phyloP scores from a whole-genome alignment of 805 yeast species.

The Saccharomycopsis oosterbeekiorum region DNA sequence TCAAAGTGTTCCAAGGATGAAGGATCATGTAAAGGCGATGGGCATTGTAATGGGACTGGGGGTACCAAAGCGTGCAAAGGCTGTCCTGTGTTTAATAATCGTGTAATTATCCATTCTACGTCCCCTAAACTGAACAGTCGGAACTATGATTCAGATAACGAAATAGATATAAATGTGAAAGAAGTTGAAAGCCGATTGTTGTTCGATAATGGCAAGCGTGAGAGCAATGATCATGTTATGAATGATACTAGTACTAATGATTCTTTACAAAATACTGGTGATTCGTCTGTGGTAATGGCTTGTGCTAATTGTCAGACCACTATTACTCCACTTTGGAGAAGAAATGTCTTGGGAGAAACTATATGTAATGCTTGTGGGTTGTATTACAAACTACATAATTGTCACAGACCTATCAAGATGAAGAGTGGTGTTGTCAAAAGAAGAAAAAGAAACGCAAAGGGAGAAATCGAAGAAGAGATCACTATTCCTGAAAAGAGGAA shows the following conservation, averaged over 20 bases:
- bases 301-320: conserved; percentile 81
- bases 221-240: conserved; percentile 21
- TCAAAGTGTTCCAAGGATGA: conserved; percentile 27
- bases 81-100: conserved; percentile 75
- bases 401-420: conserved; percentile 68
- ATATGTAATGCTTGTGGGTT: conserved; percentile 86
- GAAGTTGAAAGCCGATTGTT: background rate
- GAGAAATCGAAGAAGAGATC: background rate
- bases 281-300: conserved; percentile 47
- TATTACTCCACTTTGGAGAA: conserved; percentile 79
- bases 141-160: conserved; percentile 3
- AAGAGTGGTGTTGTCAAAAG: conserved; percentile 66
- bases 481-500: background rate
- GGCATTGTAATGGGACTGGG: conserved; percentile 82
- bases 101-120: conserved; percentile 33
- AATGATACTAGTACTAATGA: background rate
- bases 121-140: conserved; percentile 10
- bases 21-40: conserved; percentile 21
- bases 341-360: conserved; percentile 73
- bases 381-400: conserved; percentile 65
- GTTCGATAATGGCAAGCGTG: conserved; percentile 11
- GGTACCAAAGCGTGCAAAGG: conserved; percentile 73
- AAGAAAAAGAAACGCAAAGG: conserved; percentile 32
- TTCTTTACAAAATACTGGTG: background rate
- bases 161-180: conserved; percentile 9